phyloP scores from a whole-genome alignment of 345 rosid genomes.

The Linum lewisii region DNA sequence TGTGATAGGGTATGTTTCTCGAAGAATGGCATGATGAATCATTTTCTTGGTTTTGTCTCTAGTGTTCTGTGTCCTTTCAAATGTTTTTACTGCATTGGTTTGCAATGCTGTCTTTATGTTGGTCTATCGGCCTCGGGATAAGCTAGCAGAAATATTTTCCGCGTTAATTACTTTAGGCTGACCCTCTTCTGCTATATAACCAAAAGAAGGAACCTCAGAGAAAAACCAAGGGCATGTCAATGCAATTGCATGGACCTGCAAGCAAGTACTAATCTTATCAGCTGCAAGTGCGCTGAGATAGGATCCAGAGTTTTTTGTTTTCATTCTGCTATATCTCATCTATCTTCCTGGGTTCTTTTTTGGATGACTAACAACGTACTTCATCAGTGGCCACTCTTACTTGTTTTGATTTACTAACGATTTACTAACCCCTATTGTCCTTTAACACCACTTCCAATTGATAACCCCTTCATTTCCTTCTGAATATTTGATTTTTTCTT shows the following conservation, averaged over 20 bases:
- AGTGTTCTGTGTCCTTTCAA: neutral
- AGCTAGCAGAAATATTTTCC: neutral
- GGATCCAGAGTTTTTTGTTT: too few species aligned
- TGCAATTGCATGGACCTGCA: neutral
- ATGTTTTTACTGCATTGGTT: neutral
- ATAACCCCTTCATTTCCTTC: too few species aligned
- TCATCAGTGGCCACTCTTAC: too few species aligned
- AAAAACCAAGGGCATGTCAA: neutral
- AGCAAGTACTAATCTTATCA: too few species aligned
- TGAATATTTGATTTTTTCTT: too few species aligned
- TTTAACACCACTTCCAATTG: too few species aligned
- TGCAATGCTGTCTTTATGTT: neutral
- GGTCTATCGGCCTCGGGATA: neutral
- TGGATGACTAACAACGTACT: too few species aligned
- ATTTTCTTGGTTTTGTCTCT: neutral
- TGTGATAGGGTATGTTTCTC: constrained; percentile 46
- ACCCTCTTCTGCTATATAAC: neutral
- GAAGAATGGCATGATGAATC: neutral
- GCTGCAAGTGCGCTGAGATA: too few species aligned
- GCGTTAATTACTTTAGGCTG: neutral
- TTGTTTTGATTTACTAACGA: too few species aligned
- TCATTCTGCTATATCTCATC: too few species aligned
- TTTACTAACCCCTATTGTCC: too few species aligned
- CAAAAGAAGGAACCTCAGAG: neutral
- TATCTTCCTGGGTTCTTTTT: too few species aligned